These are phyloP conservation scores for Colletotrichum neosansevieriae DNA, from an alignment of 2,329 filamentous ascomycete genomes.

Conservation along the genomic window DNA sequence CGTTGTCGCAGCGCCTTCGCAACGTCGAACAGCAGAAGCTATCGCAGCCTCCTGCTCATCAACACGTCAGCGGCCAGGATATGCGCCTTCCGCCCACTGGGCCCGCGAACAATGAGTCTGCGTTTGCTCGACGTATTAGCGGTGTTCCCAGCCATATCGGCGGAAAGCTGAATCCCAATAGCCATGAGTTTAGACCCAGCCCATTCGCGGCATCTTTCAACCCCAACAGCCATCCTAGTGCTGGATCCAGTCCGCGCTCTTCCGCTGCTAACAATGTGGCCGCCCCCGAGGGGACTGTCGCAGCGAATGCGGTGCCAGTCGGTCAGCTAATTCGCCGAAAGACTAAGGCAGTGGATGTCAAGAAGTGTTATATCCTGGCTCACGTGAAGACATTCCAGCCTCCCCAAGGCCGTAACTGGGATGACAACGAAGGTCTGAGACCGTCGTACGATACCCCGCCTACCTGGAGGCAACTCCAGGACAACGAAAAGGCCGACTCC, in stretches of 20 bases:
- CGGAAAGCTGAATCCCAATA: constrained; percentile 73
- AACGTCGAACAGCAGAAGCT: constrained; percentile 65
- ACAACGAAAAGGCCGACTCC: constrained; percentile 75
- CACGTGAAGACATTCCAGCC: constrained; percentile 67
- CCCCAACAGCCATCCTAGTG: constrained; percentile 74
- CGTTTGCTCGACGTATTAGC: constrained; percentile 66
- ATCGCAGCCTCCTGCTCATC: constrained; percentile 57
- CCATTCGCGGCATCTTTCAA: constrained; percentile 85
- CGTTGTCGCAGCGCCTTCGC: constrained; percentile 63
- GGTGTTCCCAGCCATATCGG: constrained; percentile 64
- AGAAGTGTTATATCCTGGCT: constrained; percentile 71
- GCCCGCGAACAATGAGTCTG: constrained; percentile 70
- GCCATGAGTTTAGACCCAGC: constrained; percentile 86
- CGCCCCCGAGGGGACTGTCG: neutral
- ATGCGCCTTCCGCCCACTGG: constrained; percentile 80
- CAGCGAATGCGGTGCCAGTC: constrained; percentile 44
- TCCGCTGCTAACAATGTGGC: constrained; percentile 63
- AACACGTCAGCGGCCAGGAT: constrained; percentile 70
- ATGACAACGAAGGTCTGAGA: constrained; percentile 84
- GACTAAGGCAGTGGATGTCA: constrained; percentile 76
- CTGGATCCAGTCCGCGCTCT: constrained; percentile 78
- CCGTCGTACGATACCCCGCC: constrained; percentile 87
- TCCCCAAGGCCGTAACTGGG: constrained; percentile 70
- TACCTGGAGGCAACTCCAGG: constrained; percentile 81
- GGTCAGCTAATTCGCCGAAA: constrained; percentile 76